These are phyloP conservation scores for Fistulinella prunicolor DNA, from an alignment of 768 basidiomycete species.

Conservation along the genomic window DNA sequence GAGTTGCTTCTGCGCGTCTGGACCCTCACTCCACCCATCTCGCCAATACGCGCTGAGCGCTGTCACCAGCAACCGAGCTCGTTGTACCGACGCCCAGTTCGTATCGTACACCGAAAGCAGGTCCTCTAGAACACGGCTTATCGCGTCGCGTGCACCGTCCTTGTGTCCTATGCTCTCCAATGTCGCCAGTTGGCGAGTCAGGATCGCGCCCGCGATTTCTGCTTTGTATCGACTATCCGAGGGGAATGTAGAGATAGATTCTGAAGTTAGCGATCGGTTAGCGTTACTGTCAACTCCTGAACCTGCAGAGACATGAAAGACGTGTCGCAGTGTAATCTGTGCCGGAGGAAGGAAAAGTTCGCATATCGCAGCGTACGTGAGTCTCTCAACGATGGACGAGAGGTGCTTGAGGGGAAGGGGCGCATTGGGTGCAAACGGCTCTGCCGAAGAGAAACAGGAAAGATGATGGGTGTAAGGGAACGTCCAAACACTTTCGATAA, in stretches of 20 bases:
- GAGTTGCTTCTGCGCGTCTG: constrained; percentile 18
- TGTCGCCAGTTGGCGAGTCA: constrained; percentile 59
- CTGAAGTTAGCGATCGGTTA: not conserved
- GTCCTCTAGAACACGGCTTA: constrained; percentile 46
- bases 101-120: constrained; percentile 48
- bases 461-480: constrained; percentile 48
- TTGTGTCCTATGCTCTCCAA: constrained; percentile 59
- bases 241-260: constrained; percentile 16
- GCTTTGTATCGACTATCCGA: constrained; percentile 10
- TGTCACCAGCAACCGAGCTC: constrained; percentile 54
- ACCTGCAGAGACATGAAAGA: not conserved
- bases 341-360: constrained; percentile 57
- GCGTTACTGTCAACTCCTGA: not conserved
- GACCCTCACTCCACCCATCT: constrained; percentile 19
- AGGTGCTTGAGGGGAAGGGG: constrained; percentile 52
- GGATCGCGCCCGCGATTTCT: constrained; percentile 47
- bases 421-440: constrained; percentile 38
- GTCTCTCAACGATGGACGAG: constrained; percentile 55
- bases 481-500: constrained; percentile 45
- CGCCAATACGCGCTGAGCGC: constrained; percentile 47
- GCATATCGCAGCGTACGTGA: constrained; percentile 63
- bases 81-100: constrained; percentile 50
- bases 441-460: constrained; percentile 12
- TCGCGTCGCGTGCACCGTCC: constrained; percentile 44
- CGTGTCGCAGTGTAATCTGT: constrained; percentile 45